These are phyloP conservation scores for Xylaria sp. DNA, from an alignment of 2,329 filamentous ascomycete genomes.

Conservation along the genomic window DNA sequence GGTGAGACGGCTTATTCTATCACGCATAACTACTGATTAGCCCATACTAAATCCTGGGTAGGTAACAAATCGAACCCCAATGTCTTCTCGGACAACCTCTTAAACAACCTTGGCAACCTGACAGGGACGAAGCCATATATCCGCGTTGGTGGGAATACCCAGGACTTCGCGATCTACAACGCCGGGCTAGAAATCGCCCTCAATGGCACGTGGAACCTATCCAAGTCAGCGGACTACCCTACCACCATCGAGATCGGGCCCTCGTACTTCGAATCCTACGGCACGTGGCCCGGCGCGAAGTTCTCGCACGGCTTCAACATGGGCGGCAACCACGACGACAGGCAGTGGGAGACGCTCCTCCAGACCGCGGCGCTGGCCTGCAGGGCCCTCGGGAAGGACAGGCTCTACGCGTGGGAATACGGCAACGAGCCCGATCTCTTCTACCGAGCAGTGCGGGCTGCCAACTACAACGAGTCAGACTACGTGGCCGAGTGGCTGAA, in stretches of 20 bases:
- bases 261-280: conserved; percentile 65
- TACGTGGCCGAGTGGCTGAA: conserved; percentile 63
- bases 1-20: conserved; percentile 19
- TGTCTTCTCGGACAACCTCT: conserved; percentile 60
- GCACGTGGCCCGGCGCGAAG: conserved; percentile 56
- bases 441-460: conserved; percentile 55
- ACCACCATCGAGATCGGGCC: conserved; percentile 63
- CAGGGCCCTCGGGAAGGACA: conserved; percentile 53
- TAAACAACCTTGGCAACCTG: conserved; percentile 58
- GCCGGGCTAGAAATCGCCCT: conserved; percentile 51
- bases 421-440: conserved; percentile 68
- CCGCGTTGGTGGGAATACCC: conserved; percentile 68
- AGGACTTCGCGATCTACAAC: conserved; percentile 66
- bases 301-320: conserved; percentile 67
- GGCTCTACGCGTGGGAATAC: conserved; percentile 61
- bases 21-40: conserved; percentile 28
- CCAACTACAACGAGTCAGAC: conserved; percentile 54
- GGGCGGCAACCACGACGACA: conserved; percentile 53
- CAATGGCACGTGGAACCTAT: conserved; percentile 54
- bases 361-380: conserved; percentile 60
- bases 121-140: conserved; percentile 61
- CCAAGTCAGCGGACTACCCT: conserved; percentile 60
- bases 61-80: conserved; percentile 54
- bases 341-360: conserved; percentile 52
- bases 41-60: conserved; percentile 28